Conservation (phyloP, 768 basidiomycete species). For the Rhizopogon vinicolor region DNA sequence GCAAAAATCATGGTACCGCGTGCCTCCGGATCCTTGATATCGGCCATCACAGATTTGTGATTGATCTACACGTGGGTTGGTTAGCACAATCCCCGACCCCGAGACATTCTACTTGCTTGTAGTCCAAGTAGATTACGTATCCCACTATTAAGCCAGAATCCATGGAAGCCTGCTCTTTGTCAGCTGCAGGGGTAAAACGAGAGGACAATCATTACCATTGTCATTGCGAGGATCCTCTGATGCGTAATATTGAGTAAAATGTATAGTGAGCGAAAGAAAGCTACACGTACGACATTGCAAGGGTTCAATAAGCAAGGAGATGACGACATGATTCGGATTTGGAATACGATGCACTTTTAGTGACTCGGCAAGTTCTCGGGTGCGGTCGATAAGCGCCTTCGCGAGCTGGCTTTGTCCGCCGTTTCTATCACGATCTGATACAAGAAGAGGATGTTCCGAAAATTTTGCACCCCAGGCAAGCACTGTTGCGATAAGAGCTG, state of each 20-base stretch:
- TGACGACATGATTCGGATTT: conserved; percentile 75
- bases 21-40: conserved; percentile 68
- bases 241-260: conserved; percentile 6
- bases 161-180: conserved; percentile 61
- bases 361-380: conserved; percentile 82
- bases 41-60: conserved; percentile 73
- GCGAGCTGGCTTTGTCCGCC: conserved; percentile 73
- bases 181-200: conserved; percentile 9
- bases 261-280: not conserved
- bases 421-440: conserved; percentile 69
- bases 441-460: conserved; percentile 83
- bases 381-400: conserved; percentile 71
- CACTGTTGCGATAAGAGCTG: conserved; percentile 78
- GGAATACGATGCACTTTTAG: conserved; percentile 83
- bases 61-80: conserved; percentile 55
- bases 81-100: conserved; percentile 6
- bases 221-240: conserved; percentile 71
- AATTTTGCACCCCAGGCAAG: conserved; percentile 93
- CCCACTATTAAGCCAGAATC: conserved; percentile 78
- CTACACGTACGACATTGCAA: conserved; percentile 77
- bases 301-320: conserved; percentile 76
- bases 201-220: conserved; percentile 44
- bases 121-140: conserved; percentile 78
- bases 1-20: conserved; percentile 86
- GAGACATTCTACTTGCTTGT: conserved; percentile 38